Evolutionary conservation across 169 alveolate genomes (phyloP), one percentile per base, ranked within the genome.

Genomic region (Ichthyophthirius multifiliis): DNA sequence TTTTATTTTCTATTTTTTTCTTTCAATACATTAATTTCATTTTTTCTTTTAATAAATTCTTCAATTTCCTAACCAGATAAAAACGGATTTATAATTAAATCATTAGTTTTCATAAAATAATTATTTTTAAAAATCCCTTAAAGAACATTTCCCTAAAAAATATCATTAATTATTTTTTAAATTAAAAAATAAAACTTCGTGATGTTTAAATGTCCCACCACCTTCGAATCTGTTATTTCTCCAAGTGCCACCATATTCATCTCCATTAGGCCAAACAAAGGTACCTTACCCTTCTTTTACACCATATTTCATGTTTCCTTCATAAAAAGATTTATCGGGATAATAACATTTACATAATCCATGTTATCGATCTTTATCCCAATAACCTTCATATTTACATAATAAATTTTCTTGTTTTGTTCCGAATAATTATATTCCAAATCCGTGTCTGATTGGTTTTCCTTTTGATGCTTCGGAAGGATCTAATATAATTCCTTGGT

Each of bases 341-440:
- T 37, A 67, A 32, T 37, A 34, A 15, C 43, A 34, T 39, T 39
- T 35, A 20, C 77, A 67, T 6, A 34, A 27, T 3, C 77, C 77
- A 39, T 67, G 43, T 37, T 31, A n/a, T 37, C 46, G 35, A 39
- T 67, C 77, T 39, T 34, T 34, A 67, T 37, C 62, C 77, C 77
- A 67, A 37, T 67, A 67, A 13, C 77, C 77, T 41, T 67, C 77
- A 67, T 67, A 67, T 37, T 67, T 67, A 39, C 77, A 67, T n/a
- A 67, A 37, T 10, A 67, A 67, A 35, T 67, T 44, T n/a, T 67
- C 77, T 5, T 44, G n/a, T 7, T 47, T 67, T n/a, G 77, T 67
- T 67, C 77, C 77, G 30, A 37, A 67, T 37, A 67, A 31, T 12
- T 67, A 20, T 6, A 67, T 67, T n/a, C 77, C 77, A 39, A 37